Evolutionary conservation across 805 yeast genomes (phyloP), one percentile per base, ranked within the genome.

Genomic region (Torulaspora franciscae): DNA sequence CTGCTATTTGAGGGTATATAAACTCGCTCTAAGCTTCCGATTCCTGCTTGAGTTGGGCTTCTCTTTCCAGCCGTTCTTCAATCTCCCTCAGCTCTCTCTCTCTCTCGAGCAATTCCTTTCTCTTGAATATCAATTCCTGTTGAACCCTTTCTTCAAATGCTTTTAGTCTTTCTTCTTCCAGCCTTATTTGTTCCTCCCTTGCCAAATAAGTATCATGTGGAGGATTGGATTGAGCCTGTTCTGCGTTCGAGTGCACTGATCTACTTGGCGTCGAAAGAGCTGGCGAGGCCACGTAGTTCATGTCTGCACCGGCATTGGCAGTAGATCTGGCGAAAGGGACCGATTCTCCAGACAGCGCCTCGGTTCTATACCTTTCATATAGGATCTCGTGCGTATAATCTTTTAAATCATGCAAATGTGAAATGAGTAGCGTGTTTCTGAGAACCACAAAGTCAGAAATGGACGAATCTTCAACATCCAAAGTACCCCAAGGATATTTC

Each of bases 141-240:
- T 89, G 96, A 22, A 89, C 95, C 56, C 93, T 75, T 66, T 83
- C 88, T 68, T 89, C 96, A 63, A 85, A 86, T 35, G 86, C 85
- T 59, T 76, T 81, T 60, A 89, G 74, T 68, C 95, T 78, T 67
- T 86, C 95, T 68, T 89, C 96, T 67, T 89, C 96, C 42, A 83
- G 71, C 58, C 85, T 81, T 58, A 88, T 85, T 68, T 87, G 95
- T 67, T 87, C 95, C 65, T 89, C 97, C 66, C 91, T 85, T 32
- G 80, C 78, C 41, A 75, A 55, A 49, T 75, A 76, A 5, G 77
- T 72, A 45, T 67, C 74, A 37, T 66, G 63, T 9, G 49, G 44
- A 8, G 39, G 29, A 13, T 46, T 40, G 10, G 43, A 36, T 7
- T 29, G 37, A n/a, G 40, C 25, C 7, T 45, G 25, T 5, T 40